These are phyloP conservation scores for Bruguiera gymnorhiza DNA, from an alignment of 345 rosid genomes.

Conservation along the genomic window DNA sequence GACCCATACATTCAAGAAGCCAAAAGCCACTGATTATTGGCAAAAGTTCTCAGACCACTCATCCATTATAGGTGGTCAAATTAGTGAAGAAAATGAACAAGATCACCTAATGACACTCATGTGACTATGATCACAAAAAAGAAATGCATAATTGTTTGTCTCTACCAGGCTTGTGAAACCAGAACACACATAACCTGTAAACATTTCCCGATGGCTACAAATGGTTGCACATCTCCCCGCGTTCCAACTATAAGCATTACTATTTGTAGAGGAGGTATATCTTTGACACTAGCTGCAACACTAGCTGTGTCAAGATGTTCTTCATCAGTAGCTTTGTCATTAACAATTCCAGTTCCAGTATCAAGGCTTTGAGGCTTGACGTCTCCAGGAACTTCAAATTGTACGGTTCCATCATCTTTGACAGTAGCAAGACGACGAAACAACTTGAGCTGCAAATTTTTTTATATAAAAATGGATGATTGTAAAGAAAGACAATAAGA, in stretches of 20 bases:
- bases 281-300: slow-evolving; percentile 15
- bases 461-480: background rate
- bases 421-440: slow-evolving; percentile 37
- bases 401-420: slow-evolving; percentile 51
- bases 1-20: too few relatives aligned
- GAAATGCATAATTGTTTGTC: background rate
- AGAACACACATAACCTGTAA: slow-evolving; percentile 40
- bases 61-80: too few relatives aligned
- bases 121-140: too few relatives aligned
- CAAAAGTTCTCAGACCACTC: too few relatives aligned
- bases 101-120: too few relatives aligned
- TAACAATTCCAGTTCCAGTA: slow-evolving; percentile 26
- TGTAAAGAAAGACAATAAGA: background rate
- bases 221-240: slow-evolving; percentile 69
- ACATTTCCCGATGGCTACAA: slow-evolving; percentile 58
- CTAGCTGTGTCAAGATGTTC: slow-evolving; percentile 25
- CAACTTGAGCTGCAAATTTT: slow-evolving; percentile 46
- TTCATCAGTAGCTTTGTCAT: slow-evolving; percentile 25
- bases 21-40: too few relatives aligned
- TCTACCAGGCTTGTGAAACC: background rate
- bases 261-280: slow-evolving; percentile 48
- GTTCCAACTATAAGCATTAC: slow-evolving; percentile 67
- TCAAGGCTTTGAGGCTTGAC: slow-evolving; percentile 28
- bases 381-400: slow-evolving; percentile 46
- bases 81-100: too few relatives aligned